Conservation (phyloP, 805 yeast genomes). For the Babjeviella inositovora region DNA sequence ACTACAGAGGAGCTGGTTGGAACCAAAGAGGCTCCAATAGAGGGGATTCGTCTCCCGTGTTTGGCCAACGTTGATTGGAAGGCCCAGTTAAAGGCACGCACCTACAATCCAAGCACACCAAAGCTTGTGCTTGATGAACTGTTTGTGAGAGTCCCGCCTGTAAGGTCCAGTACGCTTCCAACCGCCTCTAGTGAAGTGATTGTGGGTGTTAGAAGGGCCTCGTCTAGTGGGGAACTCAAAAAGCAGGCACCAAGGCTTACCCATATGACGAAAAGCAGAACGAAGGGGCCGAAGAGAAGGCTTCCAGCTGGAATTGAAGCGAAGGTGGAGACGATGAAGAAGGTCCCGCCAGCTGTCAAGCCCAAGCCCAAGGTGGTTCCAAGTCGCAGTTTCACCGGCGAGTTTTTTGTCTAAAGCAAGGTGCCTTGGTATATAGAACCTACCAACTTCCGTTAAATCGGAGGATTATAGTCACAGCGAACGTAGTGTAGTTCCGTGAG, state of each 20-base stretch:
- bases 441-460: no score
- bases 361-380: constrained; percentile 9
- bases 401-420: no score
- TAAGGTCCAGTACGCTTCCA: constrained; percentile 11
- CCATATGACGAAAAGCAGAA: constrained; percentile 27
- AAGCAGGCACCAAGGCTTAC: constrained; percentile 11
- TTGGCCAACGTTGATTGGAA: constrained; percentile 5
- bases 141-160: constrained; percentile 6
- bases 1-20: neutral
- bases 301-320: constrained; percentile 16
- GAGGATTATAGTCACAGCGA: no score
- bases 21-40: constrained; percentile 1
- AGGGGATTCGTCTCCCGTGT: constrained; percentile 7
- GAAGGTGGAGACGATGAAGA: constrained; percentile 4
- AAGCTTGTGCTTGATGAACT: constrained; percentile 1
- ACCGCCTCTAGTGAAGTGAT: constrained; percentile 12
- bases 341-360: constrained; percentile 10
- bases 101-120: neutral
- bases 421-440: no score
- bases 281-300: constrained; percentile 35
- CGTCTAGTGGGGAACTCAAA: constrained; percentile 3
- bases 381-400: neutral
- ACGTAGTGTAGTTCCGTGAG: no score
- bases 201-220: constrained; percentile 2
- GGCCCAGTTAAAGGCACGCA: constrained; percentile 1